phyloP scores from a whole-genome alignment of 2,329 filamentous ascomycete genomes.

The Calonectria multiphialidica region DNA sequence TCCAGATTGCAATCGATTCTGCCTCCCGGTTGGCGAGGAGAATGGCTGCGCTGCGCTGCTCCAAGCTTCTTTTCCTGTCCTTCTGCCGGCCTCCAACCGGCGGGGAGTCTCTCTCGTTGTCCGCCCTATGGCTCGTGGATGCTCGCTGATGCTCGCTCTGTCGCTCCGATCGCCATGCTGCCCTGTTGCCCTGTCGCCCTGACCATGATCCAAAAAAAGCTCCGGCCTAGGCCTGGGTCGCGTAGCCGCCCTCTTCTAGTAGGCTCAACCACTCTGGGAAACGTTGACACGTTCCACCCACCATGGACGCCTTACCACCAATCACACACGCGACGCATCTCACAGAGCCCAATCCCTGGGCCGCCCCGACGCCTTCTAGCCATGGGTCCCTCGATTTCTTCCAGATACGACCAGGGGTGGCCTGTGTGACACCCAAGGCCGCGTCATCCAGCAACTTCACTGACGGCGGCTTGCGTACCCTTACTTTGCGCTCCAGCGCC shows the following conservation, averaged over 20 bases:
- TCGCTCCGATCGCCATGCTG: neutral
- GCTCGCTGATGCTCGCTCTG: neutral
- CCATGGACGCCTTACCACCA: slow-evolving; percentile 7
- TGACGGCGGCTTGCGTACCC: slow-evolving; percentile 41
- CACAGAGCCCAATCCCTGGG: neutral
- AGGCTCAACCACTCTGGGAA: slow-evolving; percentile 5
- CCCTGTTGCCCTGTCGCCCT: neutral
- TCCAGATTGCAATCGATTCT: neutral
- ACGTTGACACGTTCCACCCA: slow-evolving; percentile 23
- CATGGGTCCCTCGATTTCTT: slow-evolving; percentile 17
- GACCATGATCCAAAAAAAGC: slow-evolving; percentile 4
- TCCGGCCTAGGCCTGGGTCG: slow-evolving; percentile 5
- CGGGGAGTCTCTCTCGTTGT: neutral
- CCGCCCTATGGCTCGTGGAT: neutral
- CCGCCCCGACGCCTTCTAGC: slow-evolving; percentile 15
- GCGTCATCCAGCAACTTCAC: slow-evolving; percentile 41
- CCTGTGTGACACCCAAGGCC: slow-evolving; percentile 39
- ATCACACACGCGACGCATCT: slow-evolving; percentile 11
- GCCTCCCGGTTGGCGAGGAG: neutral
- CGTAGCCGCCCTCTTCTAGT: neutral
- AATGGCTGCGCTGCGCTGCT: neutral
- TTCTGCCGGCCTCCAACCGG: neutral
- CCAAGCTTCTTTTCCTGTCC: too few species aligned
- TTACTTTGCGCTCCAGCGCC: neutral
- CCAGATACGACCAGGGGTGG: slow-evolving; percentile 37